Evolutionary conservation across 139 green algal species (phyloP), one percentile per base, ranked within the genome.

Genomic region (Helicosporidium sp.): DNA sequence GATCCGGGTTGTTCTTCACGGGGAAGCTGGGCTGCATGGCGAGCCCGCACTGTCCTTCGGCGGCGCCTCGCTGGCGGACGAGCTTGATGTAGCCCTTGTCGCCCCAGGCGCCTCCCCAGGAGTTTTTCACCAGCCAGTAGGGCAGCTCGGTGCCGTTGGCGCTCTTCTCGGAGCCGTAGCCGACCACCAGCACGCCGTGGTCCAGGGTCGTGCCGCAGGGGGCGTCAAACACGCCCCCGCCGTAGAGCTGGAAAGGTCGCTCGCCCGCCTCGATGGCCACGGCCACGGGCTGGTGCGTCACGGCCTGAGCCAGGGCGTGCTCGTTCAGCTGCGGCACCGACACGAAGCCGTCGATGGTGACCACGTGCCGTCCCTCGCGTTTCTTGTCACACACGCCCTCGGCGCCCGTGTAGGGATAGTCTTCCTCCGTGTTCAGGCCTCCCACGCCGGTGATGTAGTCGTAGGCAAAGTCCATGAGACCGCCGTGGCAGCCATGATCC

Each of bases 91-190:
- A 94, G 29, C 87, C 87, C 1, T 62, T 37, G 49, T 93, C 80
- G 37, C 85, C 85, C 85, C 85, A 95, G 43, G 43, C 55, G n/a
- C 22, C 35, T 18, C 87, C 85, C 89, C 88, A 97, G 7, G 64
- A 83, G 72, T 98, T 98, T 70, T 96, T 96, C 4, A 97, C 69
- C 12, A 91, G 76, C 77, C 80, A 97, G 75, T 89, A 96, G 35
- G 57, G 43, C 35, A 61, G 41, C 29, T 65, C 55, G 8, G 48
- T 64, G 44, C 54, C 54, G 13, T 59, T 59, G n/a, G n/a, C n/a
- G n/a, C n/a, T n/a, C 24, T 53, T 28, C 6, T 46, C 43, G 15
- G 48, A 65, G 53, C 74, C 82, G 55, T 95, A 98, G 20, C 89
- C 89, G 7, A 93, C 85, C 12, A 80, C 73, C 52, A 98, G 72